phyloP scores from a whole-genome alignment of 495 filamentous ascomycete genomes.

The Parmelia sp. region DNA sequence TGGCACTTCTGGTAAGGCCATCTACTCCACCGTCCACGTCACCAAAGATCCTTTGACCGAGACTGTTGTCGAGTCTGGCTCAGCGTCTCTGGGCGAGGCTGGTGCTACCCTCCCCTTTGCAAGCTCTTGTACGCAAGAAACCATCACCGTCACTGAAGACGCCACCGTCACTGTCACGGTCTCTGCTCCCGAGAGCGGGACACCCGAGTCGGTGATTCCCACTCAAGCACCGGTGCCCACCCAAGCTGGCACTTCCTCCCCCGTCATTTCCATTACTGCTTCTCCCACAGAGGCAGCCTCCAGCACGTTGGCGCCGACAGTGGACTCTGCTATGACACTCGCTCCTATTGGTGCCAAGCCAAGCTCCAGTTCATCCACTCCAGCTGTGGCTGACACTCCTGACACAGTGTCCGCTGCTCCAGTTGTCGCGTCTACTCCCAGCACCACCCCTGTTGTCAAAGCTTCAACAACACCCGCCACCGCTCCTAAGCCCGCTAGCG shows the following conservation, averaged over 20 bases:
- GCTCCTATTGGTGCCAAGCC: neutral
- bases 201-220: neutral
- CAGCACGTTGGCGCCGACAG: neutral
- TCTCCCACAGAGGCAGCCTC: neutral
- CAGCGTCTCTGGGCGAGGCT: constrained; percentile 7
- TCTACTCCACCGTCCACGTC: neutral
- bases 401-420: neutral
- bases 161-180: constrained; percentile 18
- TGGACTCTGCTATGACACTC: neutral
- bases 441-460: neutral
- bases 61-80: neutral
- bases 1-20: constrained; percentile 1
- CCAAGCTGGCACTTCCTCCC: neutral
- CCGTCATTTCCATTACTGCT: constrained; percentile 5
- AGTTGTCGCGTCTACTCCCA: neutral
- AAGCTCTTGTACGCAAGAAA: constrained; percentile 6
- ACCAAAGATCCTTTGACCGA: neutral
- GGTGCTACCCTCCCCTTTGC: neutral
- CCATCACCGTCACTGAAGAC: constrained; percentile 14
- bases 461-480: neutral
- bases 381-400: neutral
- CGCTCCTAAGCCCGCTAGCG: neutral
- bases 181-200: neutral
- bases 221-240: constrained; percentile 12
- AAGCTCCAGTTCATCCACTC: neutral